A percentile compares a stretch with the other conserved stretches of the same genome.
Evolutionary conservation across 805 yeast genomes (phyloP).

Genomic region (Pichia paraexigua): DNA sequence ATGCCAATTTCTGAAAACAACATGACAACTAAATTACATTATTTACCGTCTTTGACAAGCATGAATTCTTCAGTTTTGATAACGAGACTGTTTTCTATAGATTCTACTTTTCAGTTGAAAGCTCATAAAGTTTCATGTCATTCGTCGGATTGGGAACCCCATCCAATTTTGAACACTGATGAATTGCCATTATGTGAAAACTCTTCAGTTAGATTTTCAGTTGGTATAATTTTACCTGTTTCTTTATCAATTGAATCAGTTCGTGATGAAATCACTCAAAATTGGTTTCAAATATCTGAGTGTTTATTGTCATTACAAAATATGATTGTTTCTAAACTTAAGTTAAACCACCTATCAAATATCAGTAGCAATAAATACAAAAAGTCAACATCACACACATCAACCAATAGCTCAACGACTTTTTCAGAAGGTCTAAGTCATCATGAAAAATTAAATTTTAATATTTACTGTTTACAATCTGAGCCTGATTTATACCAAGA

Average conservation of each 20-base stretch:
- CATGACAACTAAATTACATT: slow-evolving; percentile 39
- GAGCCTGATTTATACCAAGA: slow-evolving; percentile 37
- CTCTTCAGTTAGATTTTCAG: slow-evolving; percentile 32
- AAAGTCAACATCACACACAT: not conserved
- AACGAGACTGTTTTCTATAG: slow-evolving; percentile 36
- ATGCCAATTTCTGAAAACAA: slow-evolving; percentile 40
- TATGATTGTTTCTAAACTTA: slow-evolving; percentile 32
- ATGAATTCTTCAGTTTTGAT: slow-evolving; percentile 35
- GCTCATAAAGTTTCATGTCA: slow-evolving; percentile 3
- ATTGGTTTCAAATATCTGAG: slow-evolving; percentile 41
- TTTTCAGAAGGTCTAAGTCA: not conserved
- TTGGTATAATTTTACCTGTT: slow-evolving; percentile 43
- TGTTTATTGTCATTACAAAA: slow-evolving; percentile 34
- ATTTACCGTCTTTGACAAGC: slow-evolving; percentile 33
- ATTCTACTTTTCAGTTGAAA: slow-evolving; percentile 17
- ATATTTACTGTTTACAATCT: slow-evolving; percentile 32
- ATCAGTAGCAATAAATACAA: not conserved
- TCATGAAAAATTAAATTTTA: slow-evolving; percentile 27
- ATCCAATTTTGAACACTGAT: slow-evolving; percentile 31
- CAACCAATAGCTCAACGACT: not conserved
- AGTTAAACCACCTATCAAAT: slow-evolving; percentile 6
- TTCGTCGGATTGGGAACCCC: slow-evolving; percentile 34
- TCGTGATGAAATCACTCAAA: slow-evolving; percentile 37
- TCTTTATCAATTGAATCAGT: slow-evolving; percentile 20
- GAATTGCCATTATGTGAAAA: slow-evolving; percentile 14